Base-by-base conservation (phyloP, 2,329 filamentous ascomycete species). In the Penicillium sp. region DNA sequence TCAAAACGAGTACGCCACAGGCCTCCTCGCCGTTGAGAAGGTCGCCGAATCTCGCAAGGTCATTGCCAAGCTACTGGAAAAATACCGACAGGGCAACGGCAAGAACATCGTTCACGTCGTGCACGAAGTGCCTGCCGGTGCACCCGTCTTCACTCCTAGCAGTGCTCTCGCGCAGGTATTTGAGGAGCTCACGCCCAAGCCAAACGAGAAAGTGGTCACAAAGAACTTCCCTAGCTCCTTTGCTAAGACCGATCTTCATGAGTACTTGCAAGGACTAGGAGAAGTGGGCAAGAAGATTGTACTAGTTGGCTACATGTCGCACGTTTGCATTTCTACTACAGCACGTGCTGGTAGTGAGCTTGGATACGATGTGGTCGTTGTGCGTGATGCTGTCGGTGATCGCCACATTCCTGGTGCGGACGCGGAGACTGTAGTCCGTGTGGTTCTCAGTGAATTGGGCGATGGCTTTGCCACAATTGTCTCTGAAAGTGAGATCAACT, bases 401-500 rank as follows among this genome's bases (percentile, higher is more conserved):
- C 73, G 87, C 9, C 80, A 89, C 68, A 87, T 89, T 45, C 87
- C 87, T 0, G 86, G 86, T 1, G 82, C 81, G 0, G 75, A 77
- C 7, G 68, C 65, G 0, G 79, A 80, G 12, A 80, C 86, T 55
- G 67, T 88, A 23, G 72, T 75, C 0, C 69, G 73, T 70, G 80
- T 82, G 59, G 78, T 78, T 2, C 71, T 89, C 63, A 77, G 78
- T 6, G 86, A 89, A 72, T 73, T 89, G 68, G 84, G 67, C 0
- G 87, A 89, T 79, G 82, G 78, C 1, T 88, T 89, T 71, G 86
- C 79, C 0, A 88, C 84, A 0, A 76, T 89, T 7, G 75, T 88
- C 0, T 74, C 80, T 62, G 80, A 41, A 10, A 27, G 41, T 31
- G 46, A 56, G 27, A 50, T 55, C 13, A 33, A 10, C 4, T 47